Evolutionary conservation across 345 rosid species (phyloP).

Genomic region (Mangifera indica): DNA sequence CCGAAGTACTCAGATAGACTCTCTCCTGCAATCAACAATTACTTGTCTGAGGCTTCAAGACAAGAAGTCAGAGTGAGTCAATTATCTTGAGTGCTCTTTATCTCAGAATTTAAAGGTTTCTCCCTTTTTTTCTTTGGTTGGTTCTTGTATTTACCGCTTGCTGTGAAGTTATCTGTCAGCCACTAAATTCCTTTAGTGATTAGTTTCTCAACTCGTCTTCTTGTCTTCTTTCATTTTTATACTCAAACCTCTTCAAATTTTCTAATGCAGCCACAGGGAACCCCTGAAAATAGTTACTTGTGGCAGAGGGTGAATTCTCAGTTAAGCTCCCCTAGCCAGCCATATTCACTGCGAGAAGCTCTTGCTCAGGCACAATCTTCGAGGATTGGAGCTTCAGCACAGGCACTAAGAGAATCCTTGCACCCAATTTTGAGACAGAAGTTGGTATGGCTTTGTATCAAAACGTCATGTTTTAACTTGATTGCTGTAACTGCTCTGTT

Average conservation of each 20-base stretch:
- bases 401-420: constrained; percentile 93
- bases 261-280: constrained; percentile 78
- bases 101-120: constrained; percentile 2
- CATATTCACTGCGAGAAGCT: constrained; percentile 97
- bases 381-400: constrained; percentile 97
- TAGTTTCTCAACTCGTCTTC: not conserved
- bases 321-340: constrained; percentile 97
- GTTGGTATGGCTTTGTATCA: constrained; percentile 48
- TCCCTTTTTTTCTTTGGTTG: not conserved
- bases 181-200: not conserved
- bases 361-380: constrained; percentile 98
- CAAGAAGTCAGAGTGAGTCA: constrained; percentile 88
- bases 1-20: constrained; percentile 98
- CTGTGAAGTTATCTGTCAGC: not conserved
- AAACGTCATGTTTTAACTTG: constrained; percentile 7
- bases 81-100: constrained; percentile 1
- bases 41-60: constrained; percentile 95
- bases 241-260: constrained; percentile 21
- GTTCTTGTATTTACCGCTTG: constrained; percentile 13
- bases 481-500: not conserved
- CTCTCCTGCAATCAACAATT: constrained; percentile 91
- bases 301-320: constrained; percentile 99
- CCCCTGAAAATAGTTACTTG: constrained; percentile 86
- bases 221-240: constrained; percentile 1
- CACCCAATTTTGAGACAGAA: constrained; percentile 96